Evolutionary conservation across 2,329 filamentous ascomycete genomes (phyloP).

Genomic region (Neofusicoccum parvum): DNA sequence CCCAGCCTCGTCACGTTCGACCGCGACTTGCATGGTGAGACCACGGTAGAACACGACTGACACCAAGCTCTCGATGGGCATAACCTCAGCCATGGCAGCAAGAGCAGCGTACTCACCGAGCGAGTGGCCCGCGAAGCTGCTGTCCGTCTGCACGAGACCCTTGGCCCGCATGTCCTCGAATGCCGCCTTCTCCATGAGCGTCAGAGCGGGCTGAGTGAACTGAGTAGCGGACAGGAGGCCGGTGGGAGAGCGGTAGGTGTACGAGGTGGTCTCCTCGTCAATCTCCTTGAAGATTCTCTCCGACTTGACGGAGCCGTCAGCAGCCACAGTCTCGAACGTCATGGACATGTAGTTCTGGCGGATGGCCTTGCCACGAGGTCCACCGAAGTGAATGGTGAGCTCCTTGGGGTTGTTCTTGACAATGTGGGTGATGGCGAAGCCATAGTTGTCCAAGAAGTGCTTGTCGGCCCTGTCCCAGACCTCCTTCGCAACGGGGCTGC

Average conservation of each 20-base stretch:
- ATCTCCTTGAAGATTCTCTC: slow-evolving; percentile 99
- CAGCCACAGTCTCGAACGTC: slow-evolving; percentile 97
- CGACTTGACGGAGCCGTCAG: slow-evolving; percentile 91
- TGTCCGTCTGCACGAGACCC: slow-evolving; percentile 92
- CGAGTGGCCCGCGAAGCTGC: slow-evolving; percentile 96
- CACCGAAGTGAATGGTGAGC: slow-evolving; percentile 96
- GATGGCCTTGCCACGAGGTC: slow-evolving; percentile 93
- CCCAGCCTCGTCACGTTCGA: slow-evolving; percentile 89
- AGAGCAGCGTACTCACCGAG: slow-evolving; percentile 97
- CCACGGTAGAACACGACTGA: slow-evolving; percentile 99
- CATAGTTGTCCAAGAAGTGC: slow-evolving; percentile 98
- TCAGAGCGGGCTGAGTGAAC: slow-evolving; percentile 96
- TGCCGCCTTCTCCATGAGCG: slow-evolving; percentile 98
- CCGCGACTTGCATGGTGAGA: slow-evolving; percentile 97
- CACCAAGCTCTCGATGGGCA: slow-evolving; percentile 98
- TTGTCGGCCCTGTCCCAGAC: slow-evolving; percentile 92
- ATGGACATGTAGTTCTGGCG: slow-evolving; percentile 99
- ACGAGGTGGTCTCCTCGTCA: slow-evolving; percentile 86
- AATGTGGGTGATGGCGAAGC: slow-evolving; percentile 94
- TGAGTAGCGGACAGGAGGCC: slow-evolving; percentile 95
- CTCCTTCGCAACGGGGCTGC: slow-evolving; percentile 90
- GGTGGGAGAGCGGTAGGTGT: slow-evolving; percentile 94
- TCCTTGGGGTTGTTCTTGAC: slow-evolving; percentile 99
- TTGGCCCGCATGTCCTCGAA: slow-evolving; percentile 99
- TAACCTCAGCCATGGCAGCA: slow-evolving; percentile 93